These are phyloP conservation scores for Schizothecium vesticola DNA, from an alignment of 495 filamentous ascomycete genomes.

Conservation along the genomic window DNA sequence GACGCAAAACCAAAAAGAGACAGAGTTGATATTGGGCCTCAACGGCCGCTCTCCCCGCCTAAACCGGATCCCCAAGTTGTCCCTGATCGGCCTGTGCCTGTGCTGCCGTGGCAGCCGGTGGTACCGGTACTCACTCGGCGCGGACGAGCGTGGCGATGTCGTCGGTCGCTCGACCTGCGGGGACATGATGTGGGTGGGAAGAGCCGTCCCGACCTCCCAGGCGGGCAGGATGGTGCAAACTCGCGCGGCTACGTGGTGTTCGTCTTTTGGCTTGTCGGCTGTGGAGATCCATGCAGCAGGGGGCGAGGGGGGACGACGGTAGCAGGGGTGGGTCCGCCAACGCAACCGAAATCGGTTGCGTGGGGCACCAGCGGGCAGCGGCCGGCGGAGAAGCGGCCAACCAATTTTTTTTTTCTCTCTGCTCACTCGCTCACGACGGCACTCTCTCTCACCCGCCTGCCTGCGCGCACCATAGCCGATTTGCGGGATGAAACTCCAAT, in stretches of 20 bases:
- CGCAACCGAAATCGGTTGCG: conserved; percentile 10
- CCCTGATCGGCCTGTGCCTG: conserved; percentile 13
- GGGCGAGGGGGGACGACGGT: conserved; percentile 13
- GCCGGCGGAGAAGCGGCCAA: conserved; percentile 3
- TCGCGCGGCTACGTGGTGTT: conserved; percentile 43
- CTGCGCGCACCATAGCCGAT: conserved; percentile 5
- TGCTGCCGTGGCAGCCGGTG: conserved; percentile 3
- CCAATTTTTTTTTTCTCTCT: background rate
- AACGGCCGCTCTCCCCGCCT: conserved; percentile 5
- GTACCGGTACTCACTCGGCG: conserved; percentile 5
- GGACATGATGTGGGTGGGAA: conserved; percentile 11
- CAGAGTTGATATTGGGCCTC: conserved; percentile 19
- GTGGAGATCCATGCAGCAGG: conserved; percentile 24
- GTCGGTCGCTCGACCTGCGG: background rate
- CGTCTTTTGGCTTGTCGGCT: conserved; percentile 35
- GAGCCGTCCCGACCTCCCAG: conserved; percentile 16
- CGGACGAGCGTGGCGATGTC: background rate
- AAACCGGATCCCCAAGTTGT: conserved; percentile 13
- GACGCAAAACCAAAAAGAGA: background rate
- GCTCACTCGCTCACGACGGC: background rate
- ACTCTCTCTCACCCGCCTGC: background rate
- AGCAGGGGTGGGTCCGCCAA: background rate
- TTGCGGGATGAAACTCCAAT: conserved; percentile 1
- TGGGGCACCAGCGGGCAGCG: conserved; percentile 1
- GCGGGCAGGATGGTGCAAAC: conserved; percentile 23